phyloP scores from a whole-genome alignment of 129 eudicot species.

The Tagetes erecta region DNA sequence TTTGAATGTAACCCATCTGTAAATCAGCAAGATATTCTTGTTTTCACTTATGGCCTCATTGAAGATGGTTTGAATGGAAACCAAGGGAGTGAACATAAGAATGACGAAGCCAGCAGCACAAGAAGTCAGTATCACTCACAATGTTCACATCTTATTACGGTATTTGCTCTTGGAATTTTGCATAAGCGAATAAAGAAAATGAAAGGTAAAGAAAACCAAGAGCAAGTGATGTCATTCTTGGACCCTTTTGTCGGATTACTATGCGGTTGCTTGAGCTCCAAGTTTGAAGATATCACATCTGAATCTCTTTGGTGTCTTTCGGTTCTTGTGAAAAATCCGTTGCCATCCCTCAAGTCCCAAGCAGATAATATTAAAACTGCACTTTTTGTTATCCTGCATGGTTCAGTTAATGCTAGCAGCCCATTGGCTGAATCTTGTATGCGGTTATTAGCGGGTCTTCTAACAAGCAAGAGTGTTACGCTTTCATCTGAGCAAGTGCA shows the following conservation, averaged over 20 bases:
- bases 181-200: constrained; percentile 55
- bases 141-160: constrained; percentile 64
- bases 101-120: constrained; percentile 19
- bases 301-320: constrained; percentile 66
- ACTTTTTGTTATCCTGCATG: constrained; percentile 66
- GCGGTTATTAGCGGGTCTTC: constrained; percentile 65
- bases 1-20: constrained; percentile 69
- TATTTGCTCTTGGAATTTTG: constrained; percentile 68
- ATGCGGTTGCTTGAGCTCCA: constrained; percentile 68
- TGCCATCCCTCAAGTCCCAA: constrained; percentile 62
- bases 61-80: constrained; percentile 47
- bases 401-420: constrained; percentile 50
- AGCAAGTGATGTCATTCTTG: constrained; percentile 48
- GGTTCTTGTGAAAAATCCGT: constrained; percentile 48
- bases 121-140: constrained; percentile 33
- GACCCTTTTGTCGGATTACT: constrained; percentile 76
- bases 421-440: constrained; percentile 75
- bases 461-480: constrained; percentile 54
- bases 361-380: constrained; percentile 71
- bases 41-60: constrained; percentile 59
- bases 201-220: constrained; percentile 47
- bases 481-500: constrained; percentile 80
- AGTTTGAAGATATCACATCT: constrained; percentile 68
- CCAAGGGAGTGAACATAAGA: constrained; percentile 14
- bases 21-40: constrained; percentile 57